A percentile compares a stretch with the other conserved stretches of the same genome.
Conservation (phyloP, 192 early-diverging fungal species). For the Geranomyces michiganensis region DNA sequence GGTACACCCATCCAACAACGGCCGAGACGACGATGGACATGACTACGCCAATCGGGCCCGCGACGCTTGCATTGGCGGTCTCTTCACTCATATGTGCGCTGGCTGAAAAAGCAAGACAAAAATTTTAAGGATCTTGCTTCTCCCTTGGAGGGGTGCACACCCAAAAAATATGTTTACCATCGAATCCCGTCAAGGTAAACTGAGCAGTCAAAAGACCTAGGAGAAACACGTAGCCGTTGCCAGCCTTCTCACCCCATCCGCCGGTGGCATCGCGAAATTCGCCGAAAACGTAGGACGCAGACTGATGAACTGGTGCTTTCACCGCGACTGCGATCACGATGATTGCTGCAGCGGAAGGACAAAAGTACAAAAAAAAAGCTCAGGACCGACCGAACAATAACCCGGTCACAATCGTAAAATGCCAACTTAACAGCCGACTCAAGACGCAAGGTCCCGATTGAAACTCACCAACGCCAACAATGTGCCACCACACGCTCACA, state of each 20-base stretch:
- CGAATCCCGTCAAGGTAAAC: slow-evolving; percentile 45
- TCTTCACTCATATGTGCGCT: slow-evolving; percentile 49
- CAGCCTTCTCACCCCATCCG: slow-evolving; percentile 11
- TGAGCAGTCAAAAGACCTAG: slow-evolving; percentile 36
- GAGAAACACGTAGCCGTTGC: slow-evolving; percentile 25
- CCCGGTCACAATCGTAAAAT: too few relatives aligned
- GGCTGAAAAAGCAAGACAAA: slow-evolving; percentile 6
- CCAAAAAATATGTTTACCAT: too few relatives aligned
- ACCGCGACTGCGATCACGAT: not conserved
- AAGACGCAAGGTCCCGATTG: too few relatives aligned
- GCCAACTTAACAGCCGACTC: too few relatives aligned
- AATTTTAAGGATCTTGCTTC: not conserved
- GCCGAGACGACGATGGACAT: slow-evolving; percentile 33
- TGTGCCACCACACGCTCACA: slow-evolving; percentile 39
- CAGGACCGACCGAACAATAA: too few relatives aligned
- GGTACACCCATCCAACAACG: slow-evolving; percentile 29
- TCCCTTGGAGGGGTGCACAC: too few relatives aligned
- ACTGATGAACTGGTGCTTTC: not conserved
- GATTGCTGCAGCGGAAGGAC: not conserved
- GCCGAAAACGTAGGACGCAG: not conserved
- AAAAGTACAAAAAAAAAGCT: not conserved
- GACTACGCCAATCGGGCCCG: slow-evolving; percentile 40
- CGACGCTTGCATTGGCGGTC: slow-evolving; percentile 37
- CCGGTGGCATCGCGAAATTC: not conserved
- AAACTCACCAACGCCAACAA: slow-evolving; percentile 32